Evolutionary conservation across 805 yeast genomes (phyloP).

Genomic region (Candida koratica): DNA sequence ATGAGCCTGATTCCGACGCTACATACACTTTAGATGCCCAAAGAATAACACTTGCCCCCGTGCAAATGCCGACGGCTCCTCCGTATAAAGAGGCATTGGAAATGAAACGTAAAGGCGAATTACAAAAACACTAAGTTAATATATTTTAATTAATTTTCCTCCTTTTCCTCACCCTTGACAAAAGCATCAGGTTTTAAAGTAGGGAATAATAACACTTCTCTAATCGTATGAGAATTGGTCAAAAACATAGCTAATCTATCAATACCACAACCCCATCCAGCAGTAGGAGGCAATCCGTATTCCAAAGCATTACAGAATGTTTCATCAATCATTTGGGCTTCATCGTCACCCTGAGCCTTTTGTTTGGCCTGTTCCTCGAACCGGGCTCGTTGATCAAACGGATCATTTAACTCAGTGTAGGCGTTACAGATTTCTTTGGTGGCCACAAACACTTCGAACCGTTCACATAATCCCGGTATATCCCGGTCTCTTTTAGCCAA

Average conservation of each 20-base stretch:
- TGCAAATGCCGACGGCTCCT: slow-evolving; percentile 94
- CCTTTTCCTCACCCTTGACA: slow-evolving; percentile 34
- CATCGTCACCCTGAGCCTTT: slow-evolving; percentile 98
- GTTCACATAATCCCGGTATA: slow-evolving; percentile 92
- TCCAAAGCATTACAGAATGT: slow-evolving; percentile 96
- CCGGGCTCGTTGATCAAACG: slow-evolving; percentile 95
- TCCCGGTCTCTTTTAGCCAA: slow-evolving; percentile 94
- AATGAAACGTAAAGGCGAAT: slow-evolving; percentile 68
- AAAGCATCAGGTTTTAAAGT: slow-evolving; percentile 89
- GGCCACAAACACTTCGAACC: slow-evolving; percentile 97
- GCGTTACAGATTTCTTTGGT: slow-evolving; percentile 98
- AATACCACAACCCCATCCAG: slow-evolving; percentile 99
- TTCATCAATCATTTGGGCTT: slow-evolving; percentile 95
- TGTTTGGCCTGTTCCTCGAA: slow-evolving; percentile 99
- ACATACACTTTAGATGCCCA: slow-evolving; percentile 63
- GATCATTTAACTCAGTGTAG: slow-evolving; percentile 97
- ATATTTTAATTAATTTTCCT: slow-evolving; percentile 12
- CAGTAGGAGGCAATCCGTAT: slow-evolving; percentile 98
- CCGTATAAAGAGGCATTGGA: slow-evolving; percentile 92
- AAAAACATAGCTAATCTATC: slow-evolving; percentile 98
- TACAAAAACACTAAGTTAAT: slow-evolving; percentile 9
- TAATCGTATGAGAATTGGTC: slow-evolving; percentile 92
- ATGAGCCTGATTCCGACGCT: slow-evolving; percentile 91
- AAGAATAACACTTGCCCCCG: slow-evolving; percentile 61
- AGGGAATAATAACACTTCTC: slow-evolving; percentile 97